phyloP scores from a whole-genome alignment of 148 eudicot genomes.

The Rhododendron henanense region DNA sequence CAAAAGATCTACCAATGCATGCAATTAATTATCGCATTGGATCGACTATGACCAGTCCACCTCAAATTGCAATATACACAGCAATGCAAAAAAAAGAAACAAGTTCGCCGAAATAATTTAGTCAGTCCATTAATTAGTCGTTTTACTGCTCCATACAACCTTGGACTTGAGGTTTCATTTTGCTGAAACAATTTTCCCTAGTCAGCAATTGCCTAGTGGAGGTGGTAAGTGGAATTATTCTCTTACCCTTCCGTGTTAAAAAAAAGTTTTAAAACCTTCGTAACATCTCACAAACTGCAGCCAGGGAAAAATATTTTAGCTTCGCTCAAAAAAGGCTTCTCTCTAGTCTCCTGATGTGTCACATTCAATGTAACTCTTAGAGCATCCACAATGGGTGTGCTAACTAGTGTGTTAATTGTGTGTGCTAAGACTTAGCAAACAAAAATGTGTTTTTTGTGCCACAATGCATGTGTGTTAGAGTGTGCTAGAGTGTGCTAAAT shows the following conservation, averaged over 20 bases:
- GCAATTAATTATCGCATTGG: background rate
- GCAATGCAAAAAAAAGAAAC: background rate
- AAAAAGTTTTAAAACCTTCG: background rate
- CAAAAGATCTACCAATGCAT: background rate
- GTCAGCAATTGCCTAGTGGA: too few relatives aligned
- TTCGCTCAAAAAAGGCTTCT: background rate
- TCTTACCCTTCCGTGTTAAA: too few relatives aligned
- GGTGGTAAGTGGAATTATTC: too few relatives aligned
- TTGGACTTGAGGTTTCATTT: background rate
- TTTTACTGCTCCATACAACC: background rate
- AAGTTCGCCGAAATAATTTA: background rate
- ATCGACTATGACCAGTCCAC: background rate
- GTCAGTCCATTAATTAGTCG: background rate
- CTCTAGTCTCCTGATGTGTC: background rate
- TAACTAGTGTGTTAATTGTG: too few relatives aligned
- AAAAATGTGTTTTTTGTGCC: too few relatives aligned
- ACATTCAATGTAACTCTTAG: background rate
- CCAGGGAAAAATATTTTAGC: background rate
- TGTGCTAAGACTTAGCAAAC: too few relatives aligned
- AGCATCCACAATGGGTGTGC: too few relatives aligned
- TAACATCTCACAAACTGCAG: background rate
- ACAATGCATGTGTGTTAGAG: too few relatives aligned
- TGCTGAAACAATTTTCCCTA: background rate
- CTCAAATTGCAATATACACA: background rate
- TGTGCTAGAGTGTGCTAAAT: too few relatives aligned